These are phyloP conservation scores for Didymella lethalis DNA, from an alignment of 2,329 filamentous ascomycete genomes.

Conservation along the genomic window DNA sequence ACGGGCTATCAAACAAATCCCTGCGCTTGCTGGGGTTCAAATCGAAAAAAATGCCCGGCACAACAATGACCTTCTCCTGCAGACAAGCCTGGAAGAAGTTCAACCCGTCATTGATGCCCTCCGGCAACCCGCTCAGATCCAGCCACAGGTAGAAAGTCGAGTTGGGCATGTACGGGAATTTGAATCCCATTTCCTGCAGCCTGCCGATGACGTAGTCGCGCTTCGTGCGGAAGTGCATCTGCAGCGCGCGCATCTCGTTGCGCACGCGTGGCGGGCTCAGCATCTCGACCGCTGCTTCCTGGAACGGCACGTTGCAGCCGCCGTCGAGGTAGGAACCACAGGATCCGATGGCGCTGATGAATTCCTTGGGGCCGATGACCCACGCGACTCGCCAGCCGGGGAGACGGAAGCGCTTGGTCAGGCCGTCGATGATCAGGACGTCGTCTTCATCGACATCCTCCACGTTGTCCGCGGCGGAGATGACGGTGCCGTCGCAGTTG, in stretches of 20 bases:
- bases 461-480: conserved; percentile 88
- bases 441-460: conserved; percentile 81
- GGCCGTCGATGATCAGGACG: conserved; percentile 91
- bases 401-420: conserved; percentile 95
- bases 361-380: conserved; percentile 95
- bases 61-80: conserved; percentile 93
- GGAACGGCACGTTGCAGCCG: conserved; percentile 93
- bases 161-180: conserved; percentile 79
- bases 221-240: conserved; percentile 90
- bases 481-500: conserved; percentile 87
- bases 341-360: conserved; percentile 89
- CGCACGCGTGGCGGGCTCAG: conserved; percentile 84
- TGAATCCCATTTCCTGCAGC: conserved; percentile 85
- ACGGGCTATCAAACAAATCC: conserved; percentile 92
- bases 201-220: conserved; percentile 87
- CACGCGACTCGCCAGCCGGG: conserved; percentile 97
- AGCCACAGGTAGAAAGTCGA: conserved; percentile 94
- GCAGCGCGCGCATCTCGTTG: conserved; percentile 86
- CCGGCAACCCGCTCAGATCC: conserved; percentile 70
- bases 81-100: conserved; percentile 97
- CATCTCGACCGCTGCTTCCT: conserved; percentile 91
- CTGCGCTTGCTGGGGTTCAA: conserved; percentile 88
- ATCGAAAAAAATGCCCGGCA: conserved; percentile 98
- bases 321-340: conserved; percentile 95
- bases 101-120: conserved; percentile 86